Evolutionary conservation across 163 green algal genomes (phyloP).

Genomic region (Chloromonas sp.): DNA sequence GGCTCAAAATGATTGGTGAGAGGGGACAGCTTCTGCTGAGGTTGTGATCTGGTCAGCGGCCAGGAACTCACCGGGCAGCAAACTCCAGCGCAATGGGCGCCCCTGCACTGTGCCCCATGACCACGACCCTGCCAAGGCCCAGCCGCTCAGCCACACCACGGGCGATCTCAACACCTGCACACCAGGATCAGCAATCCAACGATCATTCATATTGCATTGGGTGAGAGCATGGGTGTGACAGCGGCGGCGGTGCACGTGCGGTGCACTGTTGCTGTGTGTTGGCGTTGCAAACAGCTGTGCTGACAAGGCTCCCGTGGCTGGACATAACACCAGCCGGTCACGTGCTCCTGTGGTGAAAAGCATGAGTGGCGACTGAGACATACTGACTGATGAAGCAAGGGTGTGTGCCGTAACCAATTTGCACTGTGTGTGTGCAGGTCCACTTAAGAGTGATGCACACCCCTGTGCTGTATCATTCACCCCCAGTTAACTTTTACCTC

Average conservation of each 20-base stretch:
- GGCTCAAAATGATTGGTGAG: too few species aligned
- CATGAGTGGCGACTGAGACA: too few species aligned
- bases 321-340: too few species aligned
- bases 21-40: too few species aligned
- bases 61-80: not conserved
- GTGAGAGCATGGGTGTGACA: not conserved
- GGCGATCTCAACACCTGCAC: not conserved
- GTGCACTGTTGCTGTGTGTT: not conserved
- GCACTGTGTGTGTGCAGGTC: not conserved
- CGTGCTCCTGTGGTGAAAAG: too few species aligned
- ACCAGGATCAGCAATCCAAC: not conserved
- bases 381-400: not conserved
- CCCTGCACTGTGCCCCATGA: slow-evolving; percentile 4
- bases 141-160: not conserved
- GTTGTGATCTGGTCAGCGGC: too few species aligned
- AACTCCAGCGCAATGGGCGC: slow-evolving; percentile 4
- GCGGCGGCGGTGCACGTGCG: not conserved
- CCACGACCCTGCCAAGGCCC: not conserved
- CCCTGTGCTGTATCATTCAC: too few species aligned
- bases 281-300: too few species aligned
- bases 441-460: too few species aligned
- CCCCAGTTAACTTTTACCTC: not conserved
- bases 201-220: not conserved
- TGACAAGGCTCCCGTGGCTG: too few species aligned
- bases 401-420: not conserved